Evolutionary conservation across 176 grass and related monocot species (phyloP).

Genomic region (Carex parvula): DNA sequence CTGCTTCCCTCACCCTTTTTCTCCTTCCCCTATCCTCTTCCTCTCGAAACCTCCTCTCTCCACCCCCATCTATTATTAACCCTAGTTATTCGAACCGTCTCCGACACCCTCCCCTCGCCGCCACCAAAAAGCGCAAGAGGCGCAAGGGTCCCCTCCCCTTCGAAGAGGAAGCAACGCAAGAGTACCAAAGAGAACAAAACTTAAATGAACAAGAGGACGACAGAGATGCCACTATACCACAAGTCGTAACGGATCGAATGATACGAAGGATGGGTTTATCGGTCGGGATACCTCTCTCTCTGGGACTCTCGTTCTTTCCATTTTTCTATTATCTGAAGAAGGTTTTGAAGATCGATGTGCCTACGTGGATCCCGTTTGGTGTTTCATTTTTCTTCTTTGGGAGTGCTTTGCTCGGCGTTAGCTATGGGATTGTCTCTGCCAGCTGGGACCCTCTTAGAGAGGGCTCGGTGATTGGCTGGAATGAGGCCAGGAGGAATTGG

Average conservation of each 20-base stretch:
- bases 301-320: constrained; percentile 80
- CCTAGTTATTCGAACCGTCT: constrained; percentile 14
- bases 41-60: neutral
- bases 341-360: constrained; percentile 58
- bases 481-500: constrained; percentile 84
- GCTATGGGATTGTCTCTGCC: constrained; percentile 90
- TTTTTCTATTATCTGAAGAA: constrained; percentile 90
- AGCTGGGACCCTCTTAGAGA: constrained; percentile 86
- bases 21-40: constrained; percentile 1
- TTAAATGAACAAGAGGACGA: constrained; percentile 8
- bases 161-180: constrained; percentile 1
- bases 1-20: neutral
- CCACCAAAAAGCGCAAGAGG: constrained; percentile 25
- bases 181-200: neutral
- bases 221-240: constrained; percentile 19
- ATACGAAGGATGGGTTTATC: constrained; percentile 38
- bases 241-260: constrained; percentile 50
- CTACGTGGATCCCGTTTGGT: constrained; percentile 40
- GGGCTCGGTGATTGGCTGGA: constrained; percentile 83
- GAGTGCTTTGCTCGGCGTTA: constrained; percentile 42
- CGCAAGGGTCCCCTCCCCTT: neutral
- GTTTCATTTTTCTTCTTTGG: constrained; percentile 55
- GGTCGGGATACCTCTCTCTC: constrained; percentile 36
- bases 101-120: neutral
- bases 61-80: neutral